Evolutionary conservation across 179 eudicot genomes (phyloP).

Genomic region (Monotropa hypopitys): DNA sequence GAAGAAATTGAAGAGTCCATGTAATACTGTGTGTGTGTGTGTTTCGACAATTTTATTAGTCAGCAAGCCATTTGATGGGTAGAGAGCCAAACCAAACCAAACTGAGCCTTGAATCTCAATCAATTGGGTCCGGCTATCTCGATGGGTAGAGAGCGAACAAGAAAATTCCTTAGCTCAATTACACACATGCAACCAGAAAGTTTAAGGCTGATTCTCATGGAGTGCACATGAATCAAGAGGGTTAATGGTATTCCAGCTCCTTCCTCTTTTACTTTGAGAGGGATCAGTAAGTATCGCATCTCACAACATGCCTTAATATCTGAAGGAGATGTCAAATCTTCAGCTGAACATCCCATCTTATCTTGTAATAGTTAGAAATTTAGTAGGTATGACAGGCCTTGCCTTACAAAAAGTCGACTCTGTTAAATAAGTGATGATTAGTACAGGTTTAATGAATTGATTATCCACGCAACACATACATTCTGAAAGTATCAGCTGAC

Average conservation of each 20-base stretch:
- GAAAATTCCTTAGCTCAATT: no score
- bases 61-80: no score
- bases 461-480: background rate
- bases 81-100: no score
- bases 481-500: background rate
- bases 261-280: background rate
- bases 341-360: background rate
- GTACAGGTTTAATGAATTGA: background rate
- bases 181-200: no score
- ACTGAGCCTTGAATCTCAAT: no score
- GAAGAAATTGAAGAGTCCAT: no score
- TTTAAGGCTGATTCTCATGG: background rate
- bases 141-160: no score
- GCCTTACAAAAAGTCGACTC: background rate
- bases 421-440: background rate
- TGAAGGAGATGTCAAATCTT: background rate
- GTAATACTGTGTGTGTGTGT: no score
- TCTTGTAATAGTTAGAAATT: background rate
- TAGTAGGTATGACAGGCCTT: background rate
- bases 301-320: background rate
- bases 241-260: background rate
- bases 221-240: no score
- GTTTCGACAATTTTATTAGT: no score
- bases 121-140: no score
- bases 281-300: background rate